Percentiles rank a stretch among this genome's conserved stretches.
These are phyloP conservation scores for Ophiostoma piceae DNA, from an alignment of 2,329 filamentous ascomycete species.

Conservation along the genomic window DNA sequence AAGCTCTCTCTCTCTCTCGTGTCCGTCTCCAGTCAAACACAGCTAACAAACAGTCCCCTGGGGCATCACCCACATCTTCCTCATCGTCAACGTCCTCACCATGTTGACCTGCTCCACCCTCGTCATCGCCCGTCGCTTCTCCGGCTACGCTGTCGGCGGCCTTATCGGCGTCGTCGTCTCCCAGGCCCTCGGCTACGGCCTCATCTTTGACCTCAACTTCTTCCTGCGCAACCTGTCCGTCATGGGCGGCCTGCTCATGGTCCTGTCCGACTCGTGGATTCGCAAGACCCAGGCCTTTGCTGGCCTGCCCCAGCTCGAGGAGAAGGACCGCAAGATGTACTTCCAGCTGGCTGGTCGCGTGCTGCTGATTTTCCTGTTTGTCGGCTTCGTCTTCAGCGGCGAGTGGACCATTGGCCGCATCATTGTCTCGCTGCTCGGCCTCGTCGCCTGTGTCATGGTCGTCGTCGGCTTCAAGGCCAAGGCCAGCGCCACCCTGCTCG, in stretches of 20 bases:
- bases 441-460: constrained; percentile 95
- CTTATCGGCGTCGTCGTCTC: constrained; percentile 87
- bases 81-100: constrained; percentile 80
- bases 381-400: constrained; percentile 93
- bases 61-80: constrained; percentile 87
- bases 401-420: constrained; percentile 88
- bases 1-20: constrained; percentile 38
- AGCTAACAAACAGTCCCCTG: constrained; percentile 60
- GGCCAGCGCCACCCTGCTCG: constrained; percentile 92
- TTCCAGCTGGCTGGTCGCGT: constrained; percentile 96
- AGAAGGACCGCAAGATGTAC: constrained; percentile 99
- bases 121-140: constrained; percentile 88
- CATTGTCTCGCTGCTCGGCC: constrained; percentile 74
- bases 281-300: constrained; percentile 96
- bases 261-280: constrained; percentile 95
- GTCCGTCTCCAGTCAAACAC: neutral
- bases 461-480: constrained; percentile 99
- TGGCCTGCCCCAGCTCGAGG: constrained; percentile 85
- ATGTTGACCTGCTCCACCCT: constrained; percentile 79
- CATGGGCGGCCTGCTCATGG: constrained; percentile 95
- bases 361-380: constrained; percentile 92
- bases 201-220: constrained; percentile 99
- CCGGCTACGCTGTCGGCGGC: constrained; percentile 85
- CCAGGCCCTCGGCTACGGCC: constrained; percentile 91
- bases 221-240: constrained; percentile 98